A percentile compares a stretch with the other conserved stretches of the same genome.
Evolutionary conservation across 192 early-diverging fungal species (phyloP).

Genomic region (Paraglomus brasilianum): DNA sequence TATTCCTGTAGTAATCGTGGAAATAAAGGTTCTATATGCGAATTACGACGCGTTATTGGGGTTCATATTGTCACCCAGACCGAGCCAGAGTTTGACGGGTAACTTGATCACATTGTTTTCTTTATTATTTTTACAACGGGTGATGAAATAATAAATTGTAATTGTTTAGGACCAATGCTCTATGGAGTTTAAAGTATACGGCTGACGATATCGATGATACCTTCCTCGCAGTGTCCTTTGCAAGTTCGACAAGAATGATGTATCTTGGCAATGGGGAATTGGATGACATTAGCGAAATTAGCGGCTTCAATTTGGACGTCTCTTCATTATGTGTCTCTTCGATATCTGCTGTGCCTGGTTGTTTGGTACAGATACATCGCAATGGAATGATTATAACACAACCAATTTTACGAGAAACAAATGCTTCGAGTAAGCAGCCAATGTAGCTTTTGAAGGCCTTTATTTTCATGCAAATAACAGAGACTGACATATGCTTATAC

Average conservation of each 20-base stretch:
- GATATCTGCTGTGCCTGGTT: not conserved
- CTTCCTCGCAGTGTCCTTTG: constrained; percentile 12
- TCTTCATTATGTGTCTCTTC: constrained; percentile 6
- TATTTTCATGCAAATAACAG: too few relatives aligned
- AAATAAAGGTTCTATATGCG: constrained; percentile 10
- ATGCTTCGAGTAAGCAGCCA: too few relatives aligned
- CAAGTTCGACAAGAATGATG: constrained; percentile 20
- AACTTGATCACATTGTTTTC: not conserved
- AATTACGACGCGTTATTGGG: constrained; percentile 16
- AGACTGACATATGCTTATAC: too few relatives aligned
- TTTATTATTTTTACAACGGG: too few relatives aligned
- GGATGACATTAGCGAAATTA: constrained; percentile 17
- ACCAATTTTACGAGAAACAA: not conserved
- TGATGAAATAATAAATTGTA: too few relatives aligned
- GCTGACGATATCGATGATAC: not conserved
- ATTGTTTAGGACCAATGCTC: not conserved
- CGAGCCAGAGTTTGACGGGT: constrained; percentile 14
- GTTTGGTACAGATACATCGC: constrained; percentile 13
- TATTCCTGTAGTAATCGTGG: constrained; percentile 13
- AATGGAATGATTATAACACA: not conserved
- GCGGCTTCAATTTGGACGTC: constrained; percentile 17
- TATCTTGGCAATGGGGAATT: not conserved
- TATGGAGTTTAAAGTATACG: constrained; percentile 20
- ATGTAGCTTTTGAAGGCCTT: too few relatives aligned
- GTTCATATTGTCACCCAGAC: constrained; percentile 2